Percentiles rank a stretch among this genome's conserved stretches.
Evolutionary conservation across 805 yeast genomes (phyloP).

Genomic region (Suhomyces pyralidae): DNA sequence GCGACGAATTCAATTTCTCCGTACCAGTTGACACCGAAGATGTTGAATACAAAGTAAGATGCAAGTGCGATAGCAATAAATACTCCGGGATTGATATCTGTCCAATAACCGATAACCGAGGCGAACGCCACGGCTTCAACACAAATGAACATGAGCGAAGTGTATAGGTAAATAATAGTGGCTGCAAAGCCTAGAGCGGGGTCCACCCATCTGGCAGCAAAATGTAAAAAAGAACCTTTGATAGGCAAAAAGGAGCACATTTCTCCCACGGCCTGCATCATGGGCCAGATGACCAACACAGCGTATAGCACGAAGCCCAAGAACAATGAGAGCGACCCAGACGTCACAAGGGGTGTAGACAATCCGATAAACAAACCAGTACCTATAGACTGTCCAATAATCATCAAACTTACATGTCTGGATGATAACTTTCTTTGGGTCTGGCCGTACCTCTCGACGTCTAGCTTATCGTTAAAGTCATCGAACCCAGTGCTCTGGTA

Average conservation of each 20-base stretch:
- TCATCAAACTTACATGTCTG: slow-evolving; percentile 34
- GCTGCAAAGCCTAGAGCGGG: slow-evolving; percentile 37
- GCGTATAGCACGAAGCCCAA: slow-evolving; percentile 31
- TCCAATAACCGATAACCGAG: slow-evolving; percentile 28
- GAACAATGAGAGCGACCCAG: slow-evolving; percentile 35
- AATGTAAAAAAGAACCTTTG: slow-evolving; percentile 34
- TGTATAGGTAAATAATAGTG: slow-evolving; percentile 31
- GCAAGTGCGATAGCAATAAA: slow-evolving; percentile 29
- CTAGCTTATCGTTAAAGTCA: slow-evolving; percentile 28
- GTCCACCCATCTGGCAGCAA: slow-evolving; percentile 33
- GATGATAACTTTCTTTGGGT: slow-evolving; percentile 27
- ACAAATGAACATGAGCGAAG: slow-evolving; percentile 32
- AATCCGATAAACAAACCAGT: slow-evolving; percentile 36
- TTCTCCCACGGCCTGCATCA: slow-evolving; percentile 37
- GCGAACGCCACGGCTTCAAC: slow-evolving; percentile 34
- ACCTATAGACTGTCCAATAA: slow-evolving; percentile 36
- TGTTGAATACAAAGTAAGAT: slow-evolving; percentile 27
- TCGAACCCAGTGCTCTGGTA: slow-evolving; percentile 5
- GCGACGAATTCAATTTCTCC: slow-evolving; percentile 56
- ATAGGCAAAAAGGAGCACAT: slow-evolving; percentile 37
- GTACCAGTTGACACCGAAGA: slow-evolving; percentile 47
- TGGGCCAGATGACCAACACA: slow-evolving; percentile 30
- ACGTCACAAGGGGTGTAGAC: slow-evolving; percentile 26
- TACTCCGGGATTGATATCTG: slow-evolving; percentile 29
- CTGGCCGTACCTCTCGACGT: slow-evolving; percentile 26